Evolutionary conservation across 352 stramenopile genomes (phyloP), one percentile per base, ranked within the genome.

Genomic region (Globisporangium lucens): DNA sequence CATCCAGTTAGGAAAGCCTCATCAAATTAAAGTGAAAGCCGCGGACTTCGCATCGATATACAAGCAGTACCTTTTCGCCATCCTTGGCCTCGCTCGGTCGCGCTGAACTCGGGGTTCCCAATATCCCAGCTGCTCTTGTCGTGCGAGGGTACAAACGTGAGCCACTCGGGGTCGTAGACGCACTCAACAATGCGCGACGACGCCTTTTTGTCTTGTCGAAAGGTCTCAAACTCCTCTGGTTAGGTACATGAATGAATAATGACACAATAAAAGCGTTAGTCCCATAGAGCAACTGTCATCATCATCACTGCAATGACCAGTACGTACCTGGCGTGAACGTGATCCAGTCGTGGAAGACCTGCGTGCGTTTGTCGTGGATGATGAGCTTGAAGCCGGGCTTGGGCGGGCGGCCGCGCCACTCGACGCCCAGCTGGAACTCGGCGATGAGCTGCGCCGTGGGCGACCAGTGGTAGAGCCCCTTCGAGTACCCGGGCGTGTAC

Each of bases 331-430:
- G 66, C n/a, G 86, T 68, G 69, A 96, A 90, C 10, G 86, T 94
- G 72, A 96, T 86, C 88, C 88, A 96, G 72, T 96, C 88, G 61
- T 94, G 86, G 66, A 94, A 96, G 33, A 91, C 71, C 46, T 88
- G 85, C 58, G 87, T 93, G 51, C 87, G 80, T 58, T 94, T 96
- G 59, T 96, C 86, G 74, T 90, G 88, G 22, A 93, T 75, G 62
- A 94, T 77, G 35, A 96, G 71, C 70, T 96, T 96, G 73, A 93
- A 96, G 4, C 87, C 86, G 4, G 85, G 82, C 58, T 91, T 93
- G 2, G 84, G 86, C 4, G 86, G 86, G 3, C 87, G 75, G 33
- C 85, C 84, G 52, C 87, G 66, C 87, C 87, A 95, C 65, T 95
- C 87, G 10, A 95, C 85, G 24, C 84, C 80, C 17, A 95, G 70